These are phyloP conservation scores for Aspergillus sclerotioniger DNA, from an alignment of 495 filamentous ascomycete species.

Conservation along the genomic window DNA sequence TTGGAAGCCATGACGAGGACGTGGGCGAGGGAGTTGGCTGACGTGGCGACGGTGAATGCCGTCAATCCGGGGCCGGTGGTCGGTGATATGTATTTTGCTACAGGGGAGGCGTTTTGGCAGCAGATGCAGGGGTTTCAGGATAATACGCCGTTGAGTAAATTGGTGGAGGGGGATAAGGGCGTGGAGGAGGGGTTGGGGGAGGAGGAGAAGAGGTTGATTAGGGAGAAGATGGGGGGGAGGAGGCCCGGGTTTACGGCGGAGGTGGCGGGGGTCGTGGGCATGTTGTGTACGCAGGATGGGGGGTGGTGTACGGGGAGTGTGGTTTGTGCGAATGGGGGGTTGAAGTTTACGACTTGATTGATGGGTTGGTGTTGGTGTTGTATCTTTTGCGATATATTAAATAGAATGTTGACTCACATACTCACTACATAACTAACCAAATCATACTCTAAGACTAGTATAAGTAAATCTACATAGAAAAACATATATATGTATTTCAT, in stretches of 20 bases:
- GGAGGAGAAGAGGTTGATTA: conserved; percentile 57
- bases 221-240: conserved; percentile 61
- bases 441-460: too few relatives aligned
- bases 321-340: conserved; percentile 84
- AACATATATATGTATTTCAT: too few relatives aligned
- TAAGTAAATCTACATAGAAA: too few relatives aligned
- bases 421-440: too few relatives aligned
- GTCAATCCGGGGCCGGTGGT: conserved; percentile 87
- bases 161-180: conserved; percentile 40
- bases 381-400: too few relatives aligned
- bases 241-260: conserved; percentile 69
- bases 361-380: too few relatives aligned
- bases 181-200: conserved; percentile 54
- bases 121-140: conserved; percentile 61
- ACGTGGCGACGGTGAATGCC: conserved; percentile 78
- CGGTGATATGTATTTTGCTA: conserved; percentile 70
- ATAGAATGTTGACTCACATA: too few relatives aligned
- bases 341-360: conserved; percentile 42
- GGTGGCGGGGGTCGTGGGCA: conserved; percentile 81
- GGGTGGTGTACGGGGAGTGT: conserved; percentile 83
- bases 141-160: conserved; percentile 62
- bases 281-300: conserved; percentile 72
- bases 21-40: conserved; percentile 78
- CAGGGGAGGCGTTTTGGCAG: conserved; percentile 52
- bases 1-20: conserved; percentile 90